Evolutionary conservation across 306 rosid genomes (phyloP), one percentile per base, ranked within the genome.

Genomic region (Quercus dentata): DNA sequence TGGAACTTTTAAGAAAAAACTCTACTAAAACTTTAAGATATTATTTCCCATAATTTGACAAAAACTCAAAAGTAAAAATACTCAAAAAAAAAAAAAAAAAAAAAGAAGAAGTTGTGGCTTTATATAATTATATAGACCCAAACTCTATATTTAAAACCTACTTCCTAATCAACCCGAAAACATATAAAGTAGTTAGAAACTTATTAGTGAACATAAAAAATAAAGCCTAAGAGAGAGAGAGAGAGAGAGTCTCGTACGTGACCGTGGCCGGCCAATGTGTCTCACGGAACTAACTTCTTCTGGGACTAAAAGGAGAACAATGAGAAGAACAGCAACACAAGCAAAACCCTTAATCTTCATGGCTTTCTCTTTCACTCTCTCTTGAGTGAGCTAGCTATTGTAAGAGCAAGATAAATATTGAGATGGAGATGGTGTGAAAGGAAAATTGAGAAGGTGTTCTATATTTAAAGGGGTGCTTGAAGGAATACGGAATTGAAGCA

Each of bases 401-500:
- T 61, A 31, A 6, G 61, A 6, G 70, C 25, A 14, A 38, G 57
- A 30, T 10, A 18, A 19, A 33, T 19, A 8, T 33, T 33, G 77
- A 56, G 10, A 56, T 52, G 19, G 77, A 56, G 14, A 25, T 54
- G 76, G 9, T 69, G 57, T 20, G 73, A 33, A 71, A 6, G 62
- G 58, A 21, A 33, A 5, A 5, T 5, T 58, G 27, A 86, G 65
- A 56, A 76, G 62, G 21, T 61, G 81, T 20, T 30, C 64, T 20
- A 77, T 76, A 80, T 70, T 64, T 83, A 81, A 58, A 82, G 59
- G 15, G 31, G 52, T 15, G 15, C 11, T 12, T 1, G 41, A 17
- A 28, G 61, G 67, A 23, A 14, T 64, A 56, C 28, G 79, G 82
- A 75, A 90, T 86, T 92, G 95, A 89, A 90, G 83, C 88, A 74